A percentile compares a stretch with the other conserved stretches of the same genome.
These are phyloP conservation scores for Volutella citrinella DNA, from an alignment of 2,329 filamentous ascomycete species.

Conservation along the genomic window DNA sequence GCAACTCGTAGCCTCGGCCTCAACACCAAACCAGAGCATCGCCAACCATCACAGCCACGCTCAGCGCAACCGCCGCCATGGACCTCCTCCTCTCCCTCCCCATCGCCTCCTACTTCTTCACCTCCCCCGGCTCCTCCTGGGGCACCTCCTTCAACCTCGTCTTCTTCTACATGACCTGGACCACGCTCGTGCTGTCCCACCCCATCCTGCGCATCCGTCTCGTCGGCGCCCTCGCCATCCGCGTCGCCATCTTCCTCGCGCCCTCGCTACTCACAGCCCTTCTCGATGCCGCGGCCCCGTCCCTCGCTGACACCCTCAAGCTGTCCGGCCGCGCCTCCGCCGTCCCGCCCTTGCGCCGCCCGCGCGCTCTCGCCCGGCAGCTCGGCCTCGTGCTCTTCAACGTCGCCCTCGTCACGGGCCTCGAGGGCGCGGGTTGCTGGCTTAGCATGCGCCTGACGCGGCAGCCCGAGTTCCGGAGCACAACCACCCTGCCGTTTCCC, in stretches of 20 bases:
- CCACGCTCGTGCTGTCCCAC: slow-evolving; percentile 75
- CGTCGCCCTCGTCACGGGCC: slow-evolving; percentile 39
- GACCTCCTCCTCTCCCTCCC: slow-evolving; percentile 71
- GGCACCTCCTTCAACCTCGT: slow-evolving; percentile 78
- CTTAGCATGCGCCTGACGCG: slow-evolving; percentile 31
- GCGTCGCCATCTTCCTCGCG: slow-evolving; percentile 67
- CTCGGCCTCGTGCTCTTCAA: slow-evolving; percentile 45
- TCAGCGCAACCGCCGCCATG: slow-evolving; percentile 40
- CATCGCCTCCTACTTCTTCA: slow-evolving; percentile 64
- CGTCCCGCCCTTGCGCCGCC: slow-evolving; percentile 46
- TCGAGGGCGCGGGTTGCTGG: slow-evolving; percentile 41
- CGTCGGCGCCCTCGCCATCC: slow-evolving; percentile 64
- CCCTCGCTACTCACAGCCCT: slow-evolving; percentile 71
- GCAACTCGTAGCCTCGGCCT: too few species aligned
- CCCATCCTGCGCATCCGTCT: slow-evolving; percentile 73
- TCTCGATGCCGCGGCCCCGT: slow-evolving; percentile 70
- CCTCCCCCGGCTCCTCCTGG: slow-evolving; percentile 63
- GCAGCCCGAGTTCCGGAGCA: slow-evolving; percentile 46
- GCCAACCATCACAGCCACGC: too few species aligned
- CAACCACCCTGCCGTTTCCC: slow-evolving; percentile 48
- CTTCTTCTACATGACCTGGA: slow-evolving; percentile 91
- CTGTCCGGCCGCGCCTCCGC: slow-evolving; percentile 54
- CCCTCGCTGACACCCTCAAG: slow-evolving; percentile 67
- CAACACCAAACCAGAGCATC: too few species aligned
- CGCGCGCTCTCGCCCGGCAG: slow-evolving; percentile 31